A percentile compares a stretch with the other conserved stretches of the same genome.
These are phyloP conservation scores for Rhizopogon parksii DNA, from an alignment of 1,284 basidiomycete species.

Conservation along the genomic window DNA sequence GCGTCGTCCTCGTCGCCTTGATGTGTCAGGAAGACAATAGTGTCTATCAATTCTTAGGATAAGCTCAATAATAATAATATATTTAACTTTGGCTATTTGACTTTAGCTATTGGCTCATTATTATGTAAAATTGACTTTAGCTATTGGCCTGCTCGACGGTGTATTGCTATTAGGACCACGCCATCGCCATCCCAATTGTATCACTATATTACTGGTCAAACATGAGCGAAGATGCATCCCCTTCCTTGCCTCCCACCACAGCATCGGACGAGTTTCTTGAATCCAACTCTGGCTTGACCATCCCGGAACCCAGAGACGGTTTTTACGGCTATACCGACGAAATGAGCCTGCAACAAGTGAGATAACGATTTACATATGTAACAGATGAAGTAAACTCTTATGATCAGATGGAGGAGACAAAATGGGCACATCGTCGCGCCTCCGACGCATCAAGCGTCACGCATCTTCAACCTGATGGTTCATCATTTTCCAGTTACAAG, in stretches of 20 bases:
- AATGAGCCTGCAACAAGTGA: slow-evolving; percentile 63
- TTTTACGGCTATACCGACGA: slow-evolving; percentile 75
- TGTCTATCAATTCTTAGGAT: background rate
- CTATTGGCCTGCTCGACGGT: too few species aligned
- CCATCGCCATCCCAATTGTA: slow-evolving; percentile 20
- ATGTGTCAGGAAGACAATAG: slow-evolving; percentile 13
- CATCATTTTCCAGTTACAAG: slow-evolving; percentile 33
- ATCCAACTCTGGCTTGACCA: slow-evolving; percentile 31
- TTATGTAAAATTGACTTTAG: too few species aligned
- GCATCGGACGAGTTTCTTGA: slow-evolving; percentile 13
- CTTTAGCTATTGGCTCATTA: background rate
- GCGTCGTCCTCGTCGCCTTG: slow-evolving; percentile 15
- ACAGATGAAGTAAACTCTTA: slow-evolving; percentile 4
- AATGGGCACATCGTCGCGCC: slow-evolving; percentile 52
- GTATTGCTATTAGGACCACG: background rate
- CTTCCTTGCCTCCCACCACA: background rate
- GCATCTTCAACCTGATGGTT: slow-evolving; percentile 35
- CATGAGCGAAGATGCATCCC: slow-evolving; percentile 4
- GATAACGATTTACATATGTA: slow-evolving; percentile 18
- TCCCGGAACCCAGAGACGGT: slow-evolving; percentile 57
- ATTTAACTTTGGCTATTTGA: background rate
- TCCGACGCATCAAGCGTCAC: slow-evolving; percentile 28
- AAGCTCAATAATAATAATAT: slow-evolving; percentile 16
- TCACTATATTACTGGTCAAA: slow-evolving; percentile 12
- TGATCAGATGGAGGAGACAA: slow-evolving; percentile 65